Evolutionary conservation across 2,329 filamentous ascomycete species (phyloP).

Genomic region (Trichoderma simmonsii): DNA sequence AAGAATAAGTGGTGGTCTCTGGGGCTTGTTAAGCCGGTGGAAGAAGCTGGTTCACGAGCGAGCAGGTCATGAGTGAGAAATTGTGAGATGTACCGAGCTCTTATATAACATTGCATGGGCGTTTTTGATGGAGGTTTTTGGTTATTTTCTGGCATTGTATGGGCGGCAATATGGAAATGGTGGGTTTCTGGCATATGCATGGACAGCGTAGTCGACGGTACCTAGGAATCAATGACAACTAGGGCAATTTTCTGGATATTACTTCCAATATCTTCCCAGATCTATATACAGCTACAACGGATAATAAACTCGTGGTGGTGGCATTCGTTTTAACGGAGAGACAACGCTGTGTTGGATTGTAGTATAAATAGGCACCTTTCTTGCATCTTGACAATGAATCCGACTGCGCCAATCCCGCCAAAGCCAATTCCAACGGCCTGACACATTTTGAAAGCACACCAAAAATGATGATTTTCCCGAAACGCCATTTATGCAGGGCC

Average conservation of each 20-base stretch:
- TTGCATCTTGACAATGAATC: too few relatives aligned
- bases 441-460: too few relatives aligned
- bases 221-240: not conserved
- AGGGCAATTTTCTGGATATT: not conserved
- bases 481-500: too few relatives aligned
- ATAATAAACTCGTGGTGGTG: too few relatives aligned
- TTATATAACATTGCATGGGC: not conserved
- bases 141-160: not conserved
- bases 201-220: not conserved
- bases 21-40: conserved; percentile 21
- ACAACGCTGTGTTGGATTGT: not conserved
- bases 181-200: not conserved
- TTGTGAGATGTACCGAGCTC: not conserved
- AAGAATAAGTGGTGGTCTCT: conserved; percentile 23
- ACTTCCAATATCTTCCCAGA: not conserved
- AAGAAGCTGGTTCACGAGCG: not conserved
- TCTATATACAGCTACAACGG: too few relatives aligned
- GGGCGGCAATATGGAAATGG: not conserved
- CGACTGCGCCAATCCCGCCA: too few relatives aligned
- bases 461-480: too few relatives aligned
- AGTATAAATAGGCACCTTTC: not conserved
- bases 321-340: too few relatives aligned
- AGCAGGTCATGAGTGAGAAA: not conserved
- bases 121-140: not conserved
- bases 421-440: too few relatives aligned